Base-by-base conservation (phyloP, 176 grass and related monocot species). In the Cymbopogon citratus region DNA sequence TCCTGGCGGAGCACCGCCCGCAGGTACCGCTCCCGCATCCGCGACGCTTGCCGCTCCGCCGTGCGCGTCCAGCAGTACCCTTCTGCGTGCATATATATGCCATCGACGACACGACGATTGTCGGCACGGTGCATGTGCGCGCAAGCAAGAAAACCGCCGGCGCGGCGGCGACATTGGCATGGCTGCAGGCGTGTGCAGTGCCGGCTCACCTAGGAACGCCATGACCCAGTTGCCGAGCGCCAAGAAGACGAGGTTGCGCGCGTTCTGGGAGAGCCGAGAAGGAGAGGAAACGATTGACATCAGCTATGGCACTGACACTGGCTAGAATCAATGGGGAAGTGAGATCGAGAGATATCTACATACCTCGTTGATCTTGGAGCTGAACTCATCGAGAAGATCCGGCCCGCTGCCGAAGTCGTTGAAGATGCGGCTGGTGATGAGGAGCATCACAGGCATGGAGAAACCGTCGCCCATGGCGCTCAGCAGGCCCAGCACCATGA, bases 1-100 rank as follows among this genome's bases (percentile, higher is more conserved):
- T 98, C 95, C 76, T 98, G 95, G 78, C 95, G 82, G 72, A 98
- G 86, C 62, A 98, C 95, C 9, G 95, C 95, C 24, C 68, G 43
- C 14, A 97, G 92, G 78, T 97, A 97, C 40, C 86, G 43, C 0
- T 74, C 81, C 7, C 94, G 90, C 92, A 97, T 94, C 80, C 83
- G 73, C 78, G 94, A 97, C 46, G 94, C 92, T 77, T 97, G 94
- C 60, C 94, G 72, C 87, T 97, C 94, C 31, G 83, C 94, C 41
- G 94, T 94, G 77, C 92, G 81, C 12, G 92, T 34, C 92, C 86
- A 78, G 21, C 90, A 16, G 23, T 45, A 73, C 0, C 66, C 66
- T 21, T 69, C 66, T 69, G 66, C 18, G 21, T 3, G 41, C 39
- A n/a, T n/a, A 39, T 39, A 36, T 36, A 41, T 41, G 7, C 41